These are phyloP conservation scores for Aspergillus bridgeri DNA, from an alignment of 495 filamentous ascomycete species.

Conservation along the genomic window DNA sequence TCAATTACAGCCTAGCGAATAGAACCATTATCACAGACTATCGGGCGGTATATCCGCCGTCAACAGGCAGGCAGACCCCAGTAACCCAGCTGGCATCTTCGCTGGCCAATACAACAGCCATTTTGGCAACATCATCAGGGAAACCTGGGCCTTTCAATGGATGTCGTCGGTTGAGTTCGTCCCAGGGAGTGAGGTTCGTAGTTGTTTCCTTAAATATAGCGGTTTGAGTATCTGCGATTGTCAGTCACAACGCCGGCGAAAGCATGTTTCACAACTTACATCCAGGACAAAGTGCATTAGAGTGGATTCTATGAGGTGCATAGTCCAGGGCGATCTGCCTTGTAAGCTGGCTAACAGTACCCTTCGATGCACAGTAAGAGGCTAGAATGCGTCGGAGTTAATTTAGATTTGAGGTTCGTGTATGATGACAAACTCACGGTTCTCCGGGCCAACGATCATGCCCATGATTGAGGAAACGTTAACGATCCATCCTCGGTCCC, in stretches of 20 bases:
- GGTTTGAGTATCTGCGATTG: slow-evolving; percentile 27
- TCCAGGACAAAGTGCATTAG: slow-evolving; percentile 54
- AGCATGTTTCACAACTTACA: slow-evolving; percentile 33
- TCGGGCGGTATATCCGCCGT: slow-evolving; percentile 48
- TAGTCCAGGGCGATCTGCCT: slow-evolving; percentile 51
- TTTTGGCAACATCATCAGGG: slow-evolving; percentile 46
- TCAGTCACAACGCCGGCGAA: not conserved
- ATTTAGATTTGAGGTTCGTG: not conserved
- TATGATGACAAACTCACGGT: slow-evolving; percentile 8
- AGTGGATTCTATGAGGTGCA: slow-evolving; percentile 48
- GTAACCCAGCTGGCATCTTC: slow-evolving; percentile 48
- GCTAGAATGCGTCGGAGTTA: slow-evolving; percentile 18
- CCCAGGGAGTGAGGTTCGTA: slow-evolving; percentile 16
- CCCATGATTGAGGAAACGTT: slow-evolving; percentile 51
- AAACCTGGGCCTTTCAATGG: slow-evolving; percentile 43
- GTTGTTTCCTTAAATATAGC: slow-evolving; percentile 29
- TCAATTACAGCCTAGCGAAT: not conserved
- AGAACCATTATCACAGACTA: slow-evolving; percentile 5
- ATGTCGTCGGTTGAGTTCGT: slow-evolving; percentile 26
- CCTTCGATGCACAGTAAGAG: slow-evolving; percentile 51
- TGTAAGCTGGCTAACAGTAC: slow-evolving; percentile 49
- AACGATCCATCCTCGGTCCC: slow-evolving; percentile 55
- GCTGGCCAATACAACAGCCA: slow-evolving; percentile 50
- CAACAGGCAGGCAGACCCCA: slow-evolving; percentile 44
- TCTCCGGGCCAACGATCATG: slow-evolving; percentile 30